Evolutionary conservation across 495 filamentous ascomycete species (phyloP), one percentile per base, ranked within the genome.

Genomic region (Pseudotulostoma volvatum): DNA sequence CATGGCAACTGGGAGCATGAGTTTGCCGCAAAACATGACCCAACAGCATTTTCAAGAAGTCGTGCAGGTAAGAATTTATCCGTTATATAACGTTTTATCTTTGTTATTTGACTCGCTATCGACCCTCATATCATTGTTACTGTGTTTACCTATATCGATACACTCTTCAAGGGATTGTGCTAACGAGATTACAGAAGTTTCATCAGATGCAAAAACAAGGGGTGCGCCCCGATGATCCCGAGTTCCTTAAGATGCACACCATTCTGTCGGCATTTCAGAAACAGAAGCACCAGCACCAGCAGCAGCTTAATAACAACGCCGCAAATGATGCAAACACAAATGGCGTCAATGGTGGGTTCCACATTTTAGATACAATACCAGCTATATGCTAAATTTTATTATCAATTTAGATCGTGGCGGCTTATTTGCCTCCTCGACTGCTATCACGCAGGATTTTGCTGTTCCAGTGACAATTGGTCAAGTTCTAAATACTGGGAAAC

Each of bases 151-250:
- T n/a, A n/a, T n/a, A n/a, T n/a, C n/a, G n/a, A n/a, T n/a, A n/a
- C n/a, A n/a, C n/a, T n/a, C n/a, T n/a, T n/a, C n/a, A n/a, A n/a
- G n/a, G n/a, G 14, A 36, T 33, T 33, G 39, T 48, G 48, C 57
- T 64, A 44, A 61, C 52, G 41, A 32, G 28, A 9, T 9, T 31
- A 25, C 51, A 93, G 84, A 84, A 79, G 60, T 88, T 72, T 50
- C 74, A 80, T 44, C 76, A 81, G 55, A 77, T 94, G 76, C 81
- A 82, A 64, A 63, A 74, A 18, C 65, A 76, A 42, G 81, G 82
- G 25, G 75, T 87, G 13, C 68, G 74, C 11, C 68, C 72, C 39
- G 76, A 67, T 42, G 80, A 93, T 50, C 84, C 85, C 25, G 85
- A 93, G 53, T 81, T 77, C 48, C 60, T 79, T 38, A 87, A 84